Base-by-base conservation (phyloP, 371 early-diverging fungal genomes). In the Rhizopus sp. region DNA sequence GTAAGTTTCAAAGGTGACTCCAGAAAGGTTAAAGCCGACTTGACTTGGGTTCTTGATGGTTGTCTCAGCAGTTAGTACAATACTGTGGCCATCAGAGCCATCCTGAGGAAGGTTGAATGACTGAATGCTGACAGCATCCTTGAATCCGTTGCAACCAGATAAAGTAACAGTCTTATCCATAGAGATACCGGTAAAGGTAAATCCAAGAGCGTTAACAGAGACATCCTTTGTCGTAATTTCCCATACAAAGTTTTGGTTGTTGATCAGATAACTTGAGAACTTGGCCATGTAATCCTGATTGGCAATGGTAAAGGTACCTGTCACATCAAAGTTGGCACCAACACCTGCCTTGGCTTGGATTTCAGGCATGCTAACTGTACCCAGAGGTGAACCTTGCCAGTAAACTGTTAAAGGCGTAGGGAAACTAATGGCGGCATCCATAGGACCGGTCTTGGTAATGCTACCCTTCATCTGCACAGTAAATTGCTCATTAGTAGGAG, bases 361-460 rank as follows among this genome's bases (percentile, higher is more conserved):
- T 33, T 64, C 49, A 23, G 83, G 76, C 69, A 87, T 83, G 23
- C 68, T 52, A 15, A 78, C 78, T 5, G 62, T 70, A 38, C 84
- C 83, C 32, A 84, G 65, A 29, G 45, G 57, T n/a, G 62, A 70
- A 29, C 68, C 76, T 32, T 79, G 57, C 85, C 85, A 85, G 2
- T 58, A 62, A 50, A 85, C 82, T 12, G 56, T 63, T 39, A 85
- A 70, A 16, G 68, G 64, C 16, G 58, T 66, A 33, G 81, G 80
- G 70, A 85, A 85, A 4, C 68, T 45, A 50, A 88, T 86, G 0
- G 66, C 58, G n/a, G 86, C 86, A 59, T 71, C 77, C 73, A 88
- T 75, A 23, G 81, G 81, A 52, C 88, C 88, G 29, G 86, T 82
- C 48, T 83, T 69, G 33, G 72, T 56, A 72, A 86, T 82, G 12